Evolutionary conservation across 2,329 filamentous ascomycete genomes (phyloP).

Genomic region (Cladosporium halotolerans): DNA sequence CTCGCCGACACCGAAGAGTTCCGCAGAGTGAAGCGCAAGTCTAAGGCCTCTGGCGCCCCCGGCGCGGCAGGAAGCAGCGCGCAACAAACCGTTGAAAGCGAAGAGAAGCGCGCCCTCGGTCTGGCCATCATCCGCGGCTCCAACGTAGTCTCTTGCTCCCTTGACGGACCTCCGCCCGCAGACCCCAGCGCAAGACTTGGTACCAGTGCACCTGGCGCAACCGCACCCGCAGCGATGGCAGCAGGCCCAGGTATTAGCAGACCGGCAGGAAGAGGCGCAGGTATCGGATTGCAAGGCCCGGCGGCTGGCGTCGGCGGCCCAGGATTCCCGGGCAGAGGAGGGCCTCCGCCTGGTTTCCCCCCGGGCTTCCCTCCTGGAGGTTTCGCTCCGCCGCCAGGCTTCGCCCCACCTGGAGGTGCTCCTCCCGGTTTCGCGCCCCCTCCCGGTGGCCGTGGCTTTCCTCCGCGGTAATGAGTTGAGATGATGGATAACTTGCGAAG

Average conservation of each 20-base stretch:
- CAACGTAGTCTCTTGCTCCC: constrained; percentile 88
- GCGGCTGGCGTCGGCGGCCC: constrained; percentile 80
- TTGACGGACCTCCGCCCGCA: constrained; percentile 90
- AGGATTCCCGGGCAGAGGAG: constrained; percentile 55
- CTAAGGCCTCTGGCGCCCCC: constrained; percentile 64
- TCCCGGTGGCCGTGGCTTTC: constrained; percentile 28
- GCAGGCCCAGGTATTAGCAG: constrained; percentile 85
- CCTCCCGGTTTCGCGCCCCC: constrained; percentile 43
- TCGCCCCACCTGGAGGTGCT: constrained; percentile 26
- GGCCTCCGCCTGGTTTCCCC: constrained; percentile 32
- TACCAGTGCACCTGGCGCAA: constrained; percentile 58
- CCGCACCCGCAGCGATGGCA: constrained; percentile 60
- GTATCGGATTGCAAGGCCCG: constrained; percentile 76
- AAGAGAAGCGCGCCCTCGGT: constrained; percentile 96
- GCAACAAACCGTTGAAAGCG: constrained; percentile 63
- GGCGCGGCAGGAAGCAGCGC: constrained; percentile 52
- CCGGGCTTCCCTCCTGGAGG: constrained; percentile 27
- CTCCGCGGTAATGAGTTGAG: constrained; percentile 13
- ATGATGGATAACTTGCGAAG: neutral
- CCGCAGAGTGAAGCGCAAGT: constrained; percentile 80
- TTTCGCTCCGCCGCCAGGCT: constrained; percentile 26
- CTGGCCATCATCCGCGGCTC: constrained; percentile 91
- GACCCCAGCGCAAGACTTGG: constrained; percentile 88
- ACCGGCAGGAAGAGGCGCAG: constrained; percentile 76
- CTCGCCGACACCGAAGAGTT: constrained; percentile 98